Percentiles rank a stretch among this genome's conserved stretches.
These are phyloP conservation scores for Babesia bovis DNA, from an alignment of 169 alveolate species.

Conservation along the genomic window DNA sequence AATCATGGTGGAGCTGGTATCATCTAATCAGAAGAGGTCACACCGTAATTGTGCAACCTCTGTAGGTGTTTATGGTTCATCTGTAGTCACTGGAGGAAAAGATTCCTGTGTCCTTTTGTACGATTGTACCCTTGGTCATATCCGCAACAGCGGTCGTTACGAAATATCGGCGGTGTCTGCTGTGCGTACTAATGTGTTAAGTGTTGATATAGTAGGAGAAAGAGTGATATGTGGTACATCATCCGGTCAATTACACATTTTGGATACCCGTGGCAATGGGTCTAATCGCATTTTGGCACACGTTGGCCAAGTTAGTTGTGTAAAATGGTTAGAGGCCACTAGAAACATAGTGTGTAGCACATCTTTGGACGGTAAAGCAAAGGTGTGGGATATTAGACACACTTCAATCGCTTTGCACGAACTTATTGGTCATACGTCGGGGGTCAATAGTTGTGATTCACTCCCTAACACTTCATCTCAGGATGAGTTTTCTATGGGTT, in stretches of 20 bases:
- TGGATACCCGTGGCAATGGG: slow-evolving; percentile 14
- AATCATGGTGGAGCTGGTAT: slow-evolving; percentile 4
- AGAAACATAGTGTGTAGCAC: slow-evolving; percentile 12
- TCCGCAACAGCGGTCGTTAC: slow-evolving; percentile 11
- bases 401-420: slow-evolving; percentile 51
- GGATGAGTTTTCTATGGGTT: slow-evolving; percentile 33
- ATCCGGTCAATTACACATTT: slow-evolving; percentile 35
- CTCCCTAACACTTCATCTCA: background rate
- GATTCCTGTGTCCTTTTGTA: slow-evolving; percentile 57
- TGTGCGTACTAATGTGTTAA: slow-evolving; percentile 26
- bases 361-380: slow-evolving; percentile 53
- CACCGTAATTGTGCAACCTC: slow-evolving; percentile 63
- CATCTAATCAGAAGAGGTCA: slow-evolving; percentile 31
- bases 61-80: slow-evolving; percentile 19
- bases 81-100: slow-evolving; percentile 59
- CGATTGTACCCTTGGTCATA: slow-evolving; percentile 31
- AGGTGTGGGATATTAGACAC: slow-evolving; percentile 65
- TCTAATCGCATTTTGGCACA: slow-evolving; percentile 32
- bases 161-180: background rate
- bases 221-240: slow-evolving; percentile 43
- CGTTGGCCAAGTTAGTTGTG: slow-evolving; percentile 35
- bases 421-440: slow-evolving; percentile 60
- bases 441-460: slow-evolving; percentile 57
- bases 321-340: slow-evolving; percentile 18
- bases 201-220: slow-evolving; percentile 37